Conservation (phyloP, 2,329 filamentous ascomycete genomes). For the Clonostachys chloroleuca region DNA sequence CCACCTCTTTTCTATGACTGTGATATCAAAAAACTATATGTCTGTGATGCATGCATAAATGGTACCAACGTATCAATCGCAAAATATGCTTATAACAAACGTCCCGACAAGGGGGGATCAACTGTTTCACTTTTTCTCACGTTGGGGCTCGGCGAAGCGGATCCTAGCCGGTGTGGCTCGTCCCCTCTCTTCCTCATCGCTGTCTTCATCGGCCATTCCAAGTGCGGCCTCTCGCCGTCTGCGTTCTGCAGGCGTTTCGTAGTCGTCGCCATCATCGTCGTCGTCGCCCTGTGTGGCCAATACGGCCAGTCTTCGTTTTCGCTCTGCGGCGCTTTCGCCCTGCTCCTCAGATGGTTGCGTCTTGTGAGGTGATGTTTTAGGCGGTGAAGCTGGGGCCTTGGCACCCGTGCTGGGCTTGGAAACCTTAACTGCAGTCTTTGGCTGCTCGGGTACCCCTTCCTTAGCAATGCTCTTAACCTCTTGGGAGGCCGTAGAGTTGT, state of each 20-base stretch:
- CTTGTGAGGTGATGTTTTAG: slow-evolving; percentile 3
- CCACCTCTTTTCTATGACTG: too few species aligned
- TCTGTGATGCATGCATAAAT: too few species aligned
- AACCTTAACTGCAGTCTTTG: slow-evolving; percentile 8
- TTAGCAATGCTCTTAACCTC: slow-evolving; percentile 45
- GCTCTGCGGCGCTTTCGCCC: slow-evolving; percentile 67
- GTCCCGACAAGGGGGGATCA: too few species aligned
- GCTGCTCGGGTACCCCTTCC: slow-evolving; percentile 17
- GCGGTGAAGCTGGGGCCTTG: slow-evolving; percentile 10
- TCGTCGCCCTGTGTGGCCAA: slow-evolving; percentile 37
- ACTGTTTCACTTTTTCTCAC: slow-evolving; percentile 1
- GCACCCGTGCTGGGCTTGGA: slow-evolving; percentile 6
- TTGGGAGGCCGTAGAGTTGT: slow-evolving; percentile 41
- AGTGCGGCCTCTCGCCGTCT: slow-evolving; percentile 70
- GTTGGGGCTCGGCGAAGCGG: slow-evolving; percentile 2
- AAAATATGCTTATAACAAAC: too few species aligned
- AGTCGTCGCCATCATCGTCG: slow-evolving; percentile 30
- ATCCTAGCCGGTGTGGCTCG: slow-evolving; percentile 1
- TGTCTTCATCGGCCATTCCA: slow-evolving; percentile 54
- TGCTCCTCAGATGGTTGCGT: slow-evolving; percentile 11
- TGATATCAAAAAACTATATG: too few species aligned
- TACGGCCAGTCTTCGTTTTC: slow-evolving; percentile 57
- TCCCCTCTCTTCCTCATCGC: slow-evolving; percentile 37
- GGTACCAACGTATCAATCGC: too few species aligned
- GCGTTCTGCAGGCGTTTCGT: slow-evolving; percentile 71